phyloP scores from a whole-genome alignment of 345 rosid species.

The Arabis alpina region DNA sequence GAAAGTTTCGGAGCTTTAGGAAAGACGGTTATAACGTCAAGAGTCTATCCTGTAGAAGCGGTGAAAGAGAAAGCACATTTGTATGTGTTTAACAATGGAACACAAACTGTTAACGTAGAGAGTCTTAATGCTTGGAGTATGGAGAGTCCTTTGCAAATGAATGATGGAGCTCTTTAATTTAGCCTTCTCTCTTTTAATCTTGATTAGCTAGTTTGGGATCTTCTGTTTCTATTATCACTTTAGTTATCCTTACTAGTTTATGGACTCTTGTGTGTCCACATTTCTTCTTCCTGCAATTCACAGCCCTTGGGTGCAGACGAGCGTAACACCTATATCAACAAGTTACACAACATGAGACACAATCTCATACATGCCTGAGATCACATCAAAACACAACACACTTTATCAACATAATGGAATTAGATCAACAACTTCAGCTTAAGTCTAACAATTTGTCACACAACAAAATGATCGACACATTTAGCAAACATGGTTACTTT shows the following conservation, averaged over 20 bases:
- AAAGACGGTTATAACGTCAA: conserved; percentile 65
- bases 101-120: conserved; percentile 53
- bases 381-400: no score
- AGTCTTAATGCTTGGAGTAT: conserved; percentile 78
- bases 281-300: conserved; percentile 98
- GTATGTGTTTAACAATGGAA: conserved; percentile 78
- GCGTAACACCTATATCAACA: conserved; percentile 72
- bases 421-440: no score
- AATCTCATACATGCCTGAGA: no score
- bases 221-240: not conserved
- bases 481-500: no score
- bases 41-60: conserved; percentile 79
- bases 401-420: no score
- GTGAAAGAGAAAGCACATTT: conserved; percentile 55
- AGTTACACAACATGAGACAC: not conserved
- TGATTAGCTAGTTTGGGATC: not conserved
- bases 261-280: conserved; percentile 56
- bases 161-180: conserved; percentile 31
- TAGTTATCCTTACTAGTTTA: no score
- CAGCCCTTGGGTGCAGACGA: conserved; percentile 94
- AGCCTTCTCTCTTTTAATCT: not conserved
- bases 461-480: not conserved
- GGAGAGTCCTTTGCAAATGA: conserved; percentile 54
- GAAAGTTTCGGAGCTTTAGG: conserved; percentile 81
- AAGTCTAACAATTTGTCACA: no score